Percentiles rank a stretch among this genome's conserved stretches.
Conservation (phyloP, 352 stramenopile species). For the Aphanomyces euteiches region DNA sequence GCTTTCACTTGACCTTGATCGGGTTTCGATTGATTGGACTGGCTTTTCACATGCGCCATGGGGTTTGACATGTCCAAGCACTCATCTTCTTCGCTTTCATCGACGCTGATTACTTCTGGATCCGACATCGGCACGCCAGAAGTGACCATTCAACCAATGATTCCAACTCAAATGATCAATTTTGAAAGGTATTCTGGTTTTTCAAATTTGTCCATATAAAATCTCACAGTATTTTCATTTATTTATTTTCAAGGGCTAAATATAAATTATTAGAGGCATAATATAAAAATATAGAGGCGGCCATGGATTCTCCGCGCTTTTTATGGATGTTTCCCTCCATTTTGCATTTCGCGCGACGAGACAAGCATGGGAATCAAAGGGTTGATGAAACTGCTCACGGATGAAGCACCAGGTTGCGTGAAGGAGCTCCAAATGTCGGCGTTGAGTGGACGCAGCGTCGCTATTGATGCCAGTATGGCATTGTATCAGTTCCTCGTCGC, state of each 20-base stretch:
- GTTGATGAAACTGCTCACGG: conserved; percentile 97
- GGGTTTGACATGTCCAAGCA: conserved; percentile 24
- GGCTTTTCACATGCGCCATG: conserved; percentile 3
- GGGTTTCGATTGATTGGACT: not conserved
- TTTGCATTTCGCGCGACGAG: not conserved
- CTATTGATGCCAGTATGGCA: conserved; percentile 98
- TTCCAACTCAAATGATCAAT: too few relatives aligned
- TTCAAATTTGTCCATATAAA: too few relatives aligned
- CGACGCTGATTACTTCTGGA: not conserved
- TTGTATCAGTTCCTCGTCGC: conserved; percentile 99
- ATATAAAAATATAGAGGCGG: too few relatives aligned
- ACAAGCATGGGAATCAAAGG: conserved; percentile 97
- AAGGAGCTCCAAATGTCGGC: conserved; percentile 93
- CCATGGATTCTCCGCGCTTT: not conserved
- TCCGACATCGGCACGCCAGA: not conserved
- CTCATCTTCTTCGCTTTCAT: conserved; percentile 19
- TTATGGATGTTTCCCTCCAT: not conserved
- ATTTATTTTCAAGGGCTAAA: conserved; percentile 14
- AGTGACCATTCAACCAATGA: too few relatives aligned
- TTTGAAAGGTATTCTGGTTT: too few relatives aligned
- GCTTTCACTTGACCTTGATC: too few relatives aligned
- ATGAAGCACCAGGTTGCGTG: conserved; percentile 95
- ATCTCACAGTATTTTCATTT: not conserved
- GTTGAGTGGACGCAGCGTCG: conserved; percentile 94
- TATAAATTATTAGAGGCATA: not conserved